Evolutionary conservation across 2,329 filamentous ascomycete species (phyloP), one percentile per base, ranked within the genome.

Genomic region (Colletotrichum agaves): DNA sequence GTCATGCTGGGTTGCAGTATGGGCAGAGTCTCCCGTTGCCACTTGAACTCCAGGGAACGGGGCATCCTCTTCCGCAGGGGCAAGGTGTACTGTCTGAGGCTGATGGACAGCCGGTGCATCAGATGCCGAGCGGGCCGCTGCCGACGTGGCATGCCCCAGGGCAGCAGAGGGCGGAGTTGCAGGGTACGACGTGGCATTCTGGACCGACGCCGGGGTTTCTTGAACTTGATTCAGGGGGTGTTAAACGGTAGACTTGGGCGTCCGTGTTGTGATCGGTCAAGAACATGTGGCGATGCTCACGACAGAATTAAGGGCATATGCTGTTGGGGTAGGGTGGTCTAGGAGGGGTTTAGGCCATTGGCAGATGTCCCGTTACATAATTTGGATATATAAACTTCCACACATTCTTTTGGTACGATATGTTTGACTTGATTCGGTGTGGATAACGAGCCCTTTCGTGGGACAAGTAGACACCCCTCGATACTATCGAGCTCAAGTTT

Each of bases 171-270:
- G 61, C 61, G 15, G 41, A 67, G 33, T 53, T 70, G 13, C 63
- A 70, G 50, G 71, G 55, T 1, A 67, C 73, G 52, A 72, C 74
- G 3, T 82, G 76, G 75, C 76, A 80, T 53, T 74, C 79, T 1
- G 79, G 79, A 3, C 79, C 78, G 2, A 74, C 78, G 33, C 73
- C 77, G 21, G 69, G 72, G 8, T 78, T 77, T 52, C 76, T 81
- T 12, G 65, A 68, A 19, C 43, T 68, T 33, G 61, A 66, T 23
- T 57, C 17, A 5, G 31, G 37, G 1, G 41, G 50, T n/a, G 44
- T 49, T 15, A 63, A 55, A n/a, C 41, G 47, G 17, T 56, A 35
- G 33, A 7, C n/a, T 15, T 17, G 21, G 13, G 4, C 27, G 27
- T 27, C 1, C 2, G 27, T 7, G 27, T 8, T 27, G 27, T 27